Base-by-base conservation (phyloP, 768 basidiomycete genomes). In the Panaeolus papilionaceus region DNA sequence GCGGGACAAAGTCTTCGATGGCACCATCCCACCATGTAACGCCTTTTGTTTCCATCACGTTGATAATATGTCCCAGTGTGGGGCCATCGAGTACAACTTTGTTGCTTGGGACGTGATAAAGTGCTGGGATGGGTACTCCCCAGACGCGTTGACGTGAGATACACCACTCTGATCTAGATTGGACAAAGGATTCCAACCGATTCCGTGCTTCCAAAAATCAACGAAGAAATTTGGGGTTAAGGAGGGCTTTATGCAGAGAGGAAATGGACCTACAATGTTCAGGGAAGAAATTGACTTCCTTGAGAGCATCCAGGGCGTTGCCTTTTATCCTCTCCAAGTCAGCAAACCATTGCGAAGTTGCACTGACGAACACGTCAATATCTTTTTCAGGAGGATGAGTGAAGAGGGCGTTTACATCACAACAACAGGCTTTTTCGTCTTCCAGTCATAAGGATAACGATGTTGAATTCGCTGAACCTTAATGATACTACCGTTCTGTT, bases 311-410 rank as follows among this genome's bases (percentile, higher is more conserved):
- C 26, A 96, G 72, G 0, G 97, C 95, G 62, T 84, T 77, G 0
- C 86, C 84, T 74, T 98, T 98, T 80, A 99, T 92, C 51, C 83
- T 80, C 62, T 93, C 93, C 26, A 99, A 80, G 74, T 97, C 93
- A 3, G 96, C 95, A 75, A 99, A 99, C 97, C 97, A 99, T 71
- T 99, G 97, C 0, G 93, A 94, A 1, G 96, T 98, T 0, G 96
- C 94, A 16, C 94, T 94, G 38, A 38, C 23, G 20, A 20, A 49
- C 23, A 26, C 20, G 47, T 49, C 20, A 49, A 9, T 47, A 16
- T 40, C 45, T 23, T 14, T 14, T 12, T 26, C 37, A 28, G 9
- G 38, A 18, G 38, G 11, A 61, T 44, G 61, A 14, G 37, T 14
- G 42, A 38, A 26, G 9, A 33, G 3, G 28, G 26, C 18, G 77